Evolutionary conservation across 2,329 filamentous ascomycete species (phyloP).

Genomic region (Fusarium algeriense): DNA sequence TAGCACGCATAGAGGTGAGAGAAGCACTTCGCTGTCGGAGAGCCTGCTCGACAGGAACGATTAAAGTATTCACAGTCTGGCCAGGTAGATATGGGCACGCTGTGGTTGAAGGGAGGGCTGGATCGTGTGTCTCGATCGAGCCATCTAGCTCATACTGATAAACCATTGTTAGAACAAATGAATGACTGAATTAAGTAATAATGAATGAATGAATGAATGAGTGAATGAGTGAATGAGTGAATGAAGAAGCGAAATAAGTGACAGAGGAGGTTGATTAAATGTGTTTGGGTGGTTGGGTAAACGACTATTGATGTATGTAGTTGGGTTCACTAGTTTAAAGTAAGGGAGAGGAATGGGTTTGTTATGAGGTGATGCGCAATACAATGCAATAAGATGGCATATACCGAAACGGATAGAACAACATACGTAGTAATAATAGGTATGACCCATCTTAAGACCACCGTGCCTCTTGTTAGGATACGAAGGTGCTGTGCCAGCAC

Average conservation of each 20-base stretch:
- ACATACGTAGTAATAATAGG: constrained; percentile 95
- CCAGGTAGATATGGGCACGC: constrained; percentile 88
- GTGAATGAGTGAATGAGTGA: constrained; percentile 1
- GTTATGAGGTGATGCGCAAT: constrained; percentile 19
- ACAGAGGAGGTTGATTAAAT: constrained; percentile 37
- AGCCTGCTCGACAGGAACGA: constrained; percentile 78
- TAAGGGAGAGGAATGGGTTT: constrained; percentile 39
- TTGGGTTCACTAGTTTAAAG: constrained; percentile 30
- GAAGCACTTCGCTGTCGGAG: constrained; percentile 74
- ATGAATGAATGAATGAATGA: background rate
- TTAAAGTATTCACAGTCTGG: constrained; percentile 86
- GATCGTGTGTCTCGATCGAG: constrained; percentile 80
- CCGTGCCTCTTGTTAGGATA: constrained; percentile 70
- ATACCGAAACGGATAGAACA: constrained; percentile 33
- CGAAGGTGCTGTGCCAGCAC: constrained; percentile 38
- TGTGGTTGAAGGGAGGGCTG: constrained; percentile 78
- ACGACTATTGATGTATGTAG: constrained; percentile 20
- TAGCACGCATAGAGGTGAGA: constrained; percentile 68
- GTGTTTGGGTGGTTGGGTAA: constrained; percentile 32
- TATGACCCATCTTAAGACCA: constrained; percentile 90
- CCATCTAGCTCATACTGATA: constrained; percentile 85
- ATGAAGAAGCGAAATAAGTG: constrained; percentile 20
- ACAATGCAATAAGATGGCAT: constrained; percentile 9
- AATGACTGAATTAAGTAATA: constrained; percentile 17
- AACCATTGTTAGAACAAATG: constrained; percentile 43